Conservation (phyloP, 2,329 filamentous ascomycete genomes). For the Thielaviopsis musarum region DNA sequence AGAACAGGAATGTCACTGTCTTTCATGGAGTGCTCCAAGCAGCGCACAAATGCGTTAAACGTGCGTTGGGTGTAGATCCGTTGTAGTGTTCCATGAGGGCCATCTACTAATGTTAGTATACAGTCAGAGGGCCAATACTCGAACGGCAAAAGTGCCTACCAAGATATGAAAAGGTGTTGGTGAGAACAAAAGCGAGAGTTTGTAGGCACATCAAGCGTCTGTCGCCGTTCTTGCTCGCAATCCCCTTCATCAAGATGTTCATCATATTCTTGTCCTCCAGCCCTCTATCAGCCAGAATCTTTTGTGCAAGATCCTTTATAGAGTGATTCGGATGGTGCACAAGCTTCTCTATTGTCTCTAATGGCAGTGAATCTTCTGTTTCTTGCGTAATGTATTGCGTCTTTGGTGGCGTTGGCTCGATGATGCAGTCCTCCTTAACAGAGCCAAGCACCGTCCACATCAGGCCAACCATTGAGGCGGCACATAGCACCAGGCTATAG, state of each 20-base stretch:
- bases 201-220: constrained; percentile 39
- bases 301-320: constrained; percentile 50
- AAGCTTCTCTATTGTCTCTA: constrained; percentile 50
- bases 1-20: constrained; percentile 34
- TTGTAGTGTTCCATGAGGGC: constrained; percentile 19
- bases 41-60: constrained; percentile 42
- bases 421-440: constrained; percentile 47
- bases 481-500: constrained; percentile 36
- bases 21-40: constrained; percentile 36
- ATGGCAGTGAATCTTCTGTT: constrained; percentile 53
- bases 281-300: constrained; percentile 37
- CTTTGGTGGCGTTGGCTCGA: constrained; percentile 47
- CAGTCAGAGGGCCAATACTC: too few relatives aligned
- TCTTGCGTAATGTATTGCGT: constrained; percentile 60
- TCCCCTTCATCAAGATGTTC: constrained; percentile 36
- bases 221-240: constrained; percentile 41
- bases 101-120: constrained; percentile 18
- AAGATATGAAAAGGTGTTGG: constrained; percentile 18
- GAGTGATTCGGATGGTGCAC: constrained; percentile 55
- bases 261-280: constrained; percentile 41
- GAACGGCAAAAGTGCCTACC: background rate
- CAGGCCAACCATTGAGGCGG: constrained; percentile 38
- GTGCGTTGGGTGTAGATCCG: constrained; percentile 32
- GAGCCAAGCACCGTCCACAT: constrained; percentile 41
- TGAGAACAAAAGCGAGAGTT: constrained; percentile 37